phyloP scores from a whole-genome alignment of 2,329 filamentous ascomycete species.

The Cytospora mali region DNA sequence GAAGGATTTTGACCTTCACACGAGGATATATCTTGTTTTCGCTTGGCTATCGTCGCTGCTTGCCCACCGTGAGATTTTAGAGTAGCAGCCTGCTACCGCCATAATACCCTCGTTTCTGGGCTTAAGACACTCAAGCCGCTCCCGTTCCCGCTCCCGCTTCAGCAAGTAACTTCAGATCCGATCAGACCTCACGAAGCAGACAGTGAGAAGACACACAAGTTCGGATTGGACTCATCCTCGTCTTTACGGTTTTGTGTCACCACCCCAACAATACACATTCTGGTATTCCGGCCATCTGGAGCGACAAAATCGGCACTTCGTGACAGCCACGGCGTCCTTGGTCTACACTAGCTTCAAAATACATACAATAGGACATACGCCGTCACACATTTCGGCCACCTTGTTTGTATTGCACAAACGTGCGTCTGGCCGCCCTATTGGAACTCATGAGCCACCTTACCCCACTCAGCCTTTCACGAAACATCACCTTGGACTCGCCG shows the following conservation, averaged over 20 bases:
- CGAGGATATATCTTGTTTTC: background rate
- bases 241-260: background rate
- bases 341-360: slow-evolving; percentile 5
- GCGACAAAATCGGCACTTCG: background rate
- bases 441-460: background rate
- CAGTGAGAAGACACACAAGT: background rate
- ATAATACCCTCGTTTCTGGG: slow-evolving; percentile 1
- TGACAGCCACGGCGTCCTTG: slow-evolving; percentile 17
- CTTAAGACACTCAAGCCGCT: background rate
- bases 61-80: background rate
- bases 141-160: background rate
- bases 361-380: background rate
- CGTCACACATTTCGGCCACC: background rate
- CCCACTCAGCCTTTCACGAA: background rate
- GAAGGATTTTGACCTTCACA: background rate
- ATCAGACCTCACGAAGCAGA: background rate
- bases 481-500: slow-evolving; percentile 1
- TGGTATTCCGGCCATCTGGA: background rate
- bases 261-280: slow-evolving; percentile 1
- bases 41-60: background rate
- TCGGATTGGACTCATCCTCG: background rate
- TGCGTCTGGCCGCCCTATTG: slow-evolving; percentile 10
- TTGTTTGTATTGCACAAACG: background rate
- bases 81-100: background rate
- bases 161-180: background rate